A percentile compares a stretch with the other conserved stretches of the same genome.
These are phyloP conservation scores for Blastobotrys muscicola DNA, from an alignment of 805 yeast species.

Conservation along the genomic window DNA sequence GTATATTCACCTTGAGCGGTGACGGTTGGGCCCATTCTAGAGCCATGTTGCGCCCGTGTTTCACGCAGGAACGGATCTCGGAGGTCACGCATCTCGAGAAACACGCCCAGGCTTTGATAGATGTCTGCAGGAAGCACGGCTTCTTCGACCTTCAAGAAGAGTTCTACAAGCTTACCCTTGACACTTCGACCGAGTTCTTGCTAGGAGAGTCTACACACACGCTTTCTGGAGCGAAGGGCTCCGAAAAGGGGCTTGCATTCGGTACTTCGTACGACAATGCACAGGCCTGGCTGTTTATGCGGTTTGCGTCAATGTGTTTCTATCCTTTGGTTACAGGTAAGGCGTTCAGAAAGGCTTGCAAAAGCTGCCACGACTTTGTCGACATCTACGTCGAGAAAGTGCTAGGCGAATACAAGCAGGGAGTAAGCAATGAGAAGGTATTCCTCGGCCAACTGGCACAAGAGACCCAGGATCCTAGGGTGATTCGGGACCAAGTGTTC, in stretches of 20 bases:
- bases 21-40: slow-evolving; percentile 31
- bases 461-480: slow-evolving; percentile 38
- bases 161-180: slow-evolving; percentile 26
- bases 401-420: slow-evolving; percentile 15
- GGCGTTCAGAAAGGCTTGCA: slow-evolving; percentile 27
- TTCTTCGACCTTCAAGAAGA: slow-evolving; percentile 22
- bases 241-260: slow-evolving; percentile 20
- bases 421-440: slow-evolving; percentile 19
- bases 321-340: slow-evolving; percentile 14
- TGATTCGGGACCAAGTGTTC: slow-evolving; percentile 42
- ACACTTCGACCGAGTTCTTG: slow-evolving; percentile 30
- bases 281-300: slow-evolving; percentile 7
- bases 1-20: slow-evolving; percentile 30
- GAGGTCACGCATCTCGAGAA: slow-evolving; percentile 19
- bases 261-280: slow-evolving; percentile 11
- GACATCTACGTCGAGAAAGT: slow-evolving; percentile 35
- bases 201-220: slow-evolving; percentile 26
- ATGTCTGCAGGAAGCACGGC: slow-evolving; percentile 5
- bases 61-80: slow-evolving; percentile 25
- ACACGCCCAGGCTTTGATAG: slow-evolving; percentile 18
- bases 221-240: slow-evolving; percentile 10
- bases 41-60: slow-evolving; percentile 30
- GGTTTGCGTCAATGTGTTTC: slow-evolving; percentile 12
- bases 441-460: slow-evolving; percentile 40
- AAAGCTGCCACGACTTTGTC: slow-evolving; percentile 27